Evolutionary conservation across 1,139 yeast genomes (phyloP), one percentile per base, ranked within the genome.

Genomic region (Nadsonia starkeyi-henricii): DNA sequence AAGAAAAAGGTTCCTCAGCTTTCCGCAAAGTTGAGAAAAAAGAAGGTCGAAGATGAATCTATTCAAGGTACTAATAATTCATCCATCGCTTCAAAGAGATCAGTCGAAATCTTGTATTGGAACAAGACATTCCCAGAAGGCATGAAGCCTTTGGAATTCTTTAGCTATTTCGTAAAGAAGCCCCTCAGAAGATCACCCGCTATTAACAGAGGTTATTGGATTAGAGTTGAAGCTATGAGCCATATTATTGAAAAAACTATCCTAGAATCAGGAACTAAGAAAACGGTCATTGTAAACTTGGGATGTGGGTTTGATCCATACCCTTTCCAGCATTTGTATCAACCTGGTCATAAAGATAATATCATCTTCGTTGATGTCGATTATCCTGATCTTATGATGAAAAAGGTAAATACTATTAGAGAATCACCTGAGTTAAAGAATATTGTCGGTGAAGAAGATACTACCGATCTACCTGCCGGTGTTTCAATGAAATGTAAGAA

Each of bases 11-110:
- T 13, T 33, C 17, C 39, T 9, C 5, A 3, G 15, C 17, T 33
- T 13, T 33, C 39, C 12, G 39, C 39, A 12, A 33, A 26, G 26
- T 20, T 44, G 13, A 47, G 42, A 47, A 51, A 53, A 37, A 50
- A 52, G 47, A 56, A 56, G 46, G 48, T 47, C 20, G 54, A 54
- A 1, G 70, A 60, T 70, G 76, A 60, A 63, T 73, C 50, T 72
- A 75, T 85, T 19, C 94, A 84, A 63, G 89, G 86, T 1, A 85
- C 95, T 13, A 85, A 85, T 61, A 83, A 81, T 57, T 82, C 89
- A 13, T 84, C 94, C 0, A 85, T 85, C 45, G 89, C 83, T 1
- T 83, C 93, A 1, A 85, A 85, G 58, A 66, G 93, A 53, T 82
- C 93, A 1, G 94, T 83, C 1, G 94, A 85, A 59, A 68, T 73